phyloP scores from a whole-genome alignment of 192 early-diverging fungal genomes.

The Linnemannia exigua region DNA sequence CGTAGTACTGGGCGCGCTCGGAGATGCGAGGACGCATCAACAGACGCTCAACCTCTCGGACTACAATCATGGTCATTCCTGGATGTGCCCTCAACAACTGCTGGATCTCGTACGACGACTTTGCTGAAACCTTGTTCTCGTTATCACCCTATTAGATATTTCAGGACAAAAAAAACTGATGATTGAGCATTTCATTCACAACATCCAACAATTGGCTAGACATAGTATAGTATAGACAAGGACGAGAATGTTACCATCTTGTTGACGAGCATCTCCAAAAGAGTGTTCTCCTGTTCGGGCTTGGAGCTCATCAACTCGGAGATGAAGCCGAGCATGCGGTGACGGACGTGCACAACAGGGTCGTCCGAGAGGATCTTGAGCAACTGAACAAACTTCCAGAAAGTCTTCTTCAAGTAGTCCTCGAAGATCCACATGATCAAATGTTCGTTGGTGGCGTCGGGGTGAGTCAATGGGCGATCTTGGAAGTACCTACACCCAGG shows the following conservation, averaged over 20 bases:
- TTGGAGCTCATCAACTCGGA: conserved; percentile 84
- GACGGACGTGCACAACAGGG: conserved; percentile 85
- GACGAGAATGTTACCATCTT: conserved; percentile 72
- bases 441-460: conserved; percentile 75
- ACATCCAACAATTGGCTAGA: too few species aligned
- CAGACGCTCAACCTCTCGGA: conserved; percentile 90
- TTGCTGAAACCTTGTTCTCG: conserved; percentile 89
- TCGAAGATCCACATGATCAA: conserved; percentile 95
- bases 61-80: conserved; percentile 91
- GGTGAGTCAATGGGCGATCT: conserved; percentile 84
- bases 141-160: conserved; percentile 76
- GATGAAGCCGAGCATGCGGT: conserved; percentile 83
- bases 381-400: conserved; percentile 92
- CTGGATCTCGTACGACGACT: conserved; percentile 82
- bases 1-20: conserved; percentile 92
- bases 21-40: conserved; percentile 80
- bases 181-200: too few species aligned
- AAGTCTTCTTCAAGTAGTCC: conserved; percentile 91
- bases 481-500: conserved; percentile 76
- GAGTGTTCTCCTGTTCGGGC: conserved; percentile 97
- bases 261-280: conserved; percentile 93
- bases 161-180: background rate
- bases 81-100: conserved; percentile 83
- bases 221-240: too few species aligned
- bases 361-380: conserved; percentile 93